Evolutionary conservation across 78 protist genomes (phyloP).

Genomic region (Chrysochromulina parva): DNA sequence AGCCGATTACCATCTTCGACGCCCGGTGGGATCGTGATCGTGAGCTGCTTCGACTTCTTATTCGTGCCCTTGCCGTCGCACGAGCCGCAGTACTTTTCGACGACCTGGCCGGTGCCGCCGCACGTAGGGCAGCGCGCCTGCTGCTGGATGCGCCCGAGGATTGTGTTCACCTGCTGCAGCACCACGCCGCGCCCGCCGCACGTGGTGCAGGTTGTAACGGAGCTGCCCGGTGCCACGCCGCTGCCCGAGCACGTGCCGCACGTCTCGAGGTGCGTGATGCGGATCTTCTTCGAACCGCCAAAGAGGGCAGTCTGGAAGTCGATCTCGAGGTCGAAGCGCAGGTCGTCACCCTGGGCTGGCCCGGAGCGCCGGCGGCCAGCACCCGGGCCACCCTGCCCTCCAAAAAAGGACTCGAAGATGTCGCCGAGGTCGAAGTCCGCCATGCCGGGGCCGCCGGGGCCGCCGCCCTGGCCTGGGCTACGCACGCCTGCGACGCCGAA

Average conservation of each 20-base stretch:
- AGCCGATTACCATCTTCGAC: slow-evolving; percentile 26
- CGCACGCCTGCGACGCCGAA: slow-evolving; percentile 53
- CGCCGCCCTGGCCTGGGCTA: background rate
- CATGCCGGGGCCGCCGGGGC: background rate
- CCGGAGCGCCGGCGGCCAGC: background rate
- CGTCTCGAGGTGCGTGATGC: slow-evolving; percentile 37
- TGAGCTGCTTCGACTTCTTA: slow-evolving; percentile 31
- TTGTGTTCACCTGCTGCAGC: background rate
- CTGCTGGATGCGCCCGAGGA: slow-evolving; percentile 22
- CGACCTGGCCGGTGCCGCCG: slow-evolving; percentile 31
- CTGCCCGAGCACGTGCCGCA: background rate
- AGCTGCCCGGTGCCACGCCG: slow-evolving; percentile 48
- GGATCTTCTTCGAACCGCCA: slow-evolving; percentile 36
- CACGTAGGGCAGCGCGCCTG: slow-evolving; percentile 7
- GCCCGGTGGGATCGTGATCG: slow-evolving; percentile 35
- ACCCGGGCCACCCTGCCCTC: background rate
- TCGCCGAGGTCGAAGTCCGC: slow-evolving; percentile 50
- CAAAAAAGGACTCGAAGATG: slow-evolving; percentile 48
- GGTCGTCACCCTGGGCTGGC: slow-evolving; percentile 17
- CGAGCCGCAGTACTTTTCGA: slow-evolving; percentile 37
- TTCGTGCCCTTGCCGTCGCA: slow-evolving; percentile 40
- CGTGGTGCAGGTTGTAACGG: background rate
- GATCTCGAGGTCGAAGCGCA: slow-evolving; percentile 45
- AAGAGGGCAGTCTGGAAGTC: slow-evolving; percentile 47
- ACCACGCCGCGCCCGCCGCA: slow-evolving; percentile 38